Conservation (phyloP, 768 basidiomycete genomes). For the Pholiota microspora region DNA sequence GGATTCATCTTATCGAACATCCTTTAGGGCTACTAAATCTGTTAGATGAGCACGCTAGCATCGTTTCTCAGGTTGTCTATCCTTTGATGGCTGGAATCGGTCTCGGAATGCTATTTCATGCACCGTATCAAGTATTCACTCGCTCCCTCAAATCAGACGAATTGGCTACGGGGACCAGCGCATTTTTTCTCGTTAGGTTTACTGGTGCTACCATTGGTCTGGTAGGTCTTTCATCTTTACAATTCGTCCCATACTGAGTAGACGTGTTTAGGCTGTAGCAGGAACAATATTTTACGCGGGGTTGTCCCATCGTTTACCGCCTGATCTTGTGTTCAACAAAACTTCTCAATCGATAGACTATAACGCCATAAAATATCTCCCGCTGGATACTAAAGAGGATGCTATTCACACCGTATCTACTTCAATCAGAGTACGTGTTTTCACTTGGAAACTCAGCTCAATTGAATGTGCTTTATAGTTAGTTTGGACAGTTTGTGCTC, state of each 20-base stretch:
- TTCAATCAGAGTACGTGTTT: slow-evolving; percentile 56
- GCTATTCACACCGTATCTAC: slow-evolving; percentile 54
- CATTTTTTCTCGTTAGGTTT: slow-evolving; percentile 85
- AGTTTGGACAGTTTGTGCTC: slow-evolving; percentile 73
- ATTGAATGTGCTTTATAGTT: slow-evolving; percentile 35
- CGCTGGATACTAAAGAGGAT: slow-evolving; percentile 40
- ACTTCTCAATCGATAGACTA: slow-evolving; percentile 54
- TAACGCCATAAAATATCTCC: slow-evolving; percentile 45
- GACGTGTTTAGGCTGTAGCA: slow-evolving; percentile 57
- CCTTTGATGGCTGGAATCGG: slow-evolving; percentile 76
- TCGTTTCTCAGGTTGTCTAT: slow-evolving; percentile 47
- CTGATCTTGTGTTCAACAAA: slow-evolving; percentile 37
- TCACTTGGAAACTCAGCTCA: slow-evolving; percentile 8
- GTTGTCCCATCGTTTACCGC: slow-evolving; percentile 47
- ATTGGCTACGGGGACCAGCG: slow-evolving; percentile 77
- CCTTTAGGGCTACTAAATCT: slow-evolving; percentile 62
- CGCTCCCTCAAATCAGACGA: slow-evolving; percentile 62
- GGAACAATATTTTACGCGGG: slow-evolving; percentile 70
- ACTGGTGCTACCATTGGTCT: slow-evolving; percentile 83
- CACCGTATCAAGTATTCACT: slow-evolving; percentile 80
- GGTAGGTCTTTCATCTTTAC: slow-evolving; percentile 39
- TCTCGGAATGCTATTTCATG: slow-evolving; percentile 81
- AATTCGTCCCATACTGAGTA: slow-evolving; percentile 16
- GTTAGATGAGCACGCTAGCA: slow-evolving; percentile 51
- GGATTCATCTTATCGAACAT: slow-evolving; percentile 13